A percentile compares a stretch with the other conserved stretches of the same genome.
Evolutionary conservation across 352 stramenopile genomes (phyloP).

Genomic region (Phytophthora ohioensis): DNA sequence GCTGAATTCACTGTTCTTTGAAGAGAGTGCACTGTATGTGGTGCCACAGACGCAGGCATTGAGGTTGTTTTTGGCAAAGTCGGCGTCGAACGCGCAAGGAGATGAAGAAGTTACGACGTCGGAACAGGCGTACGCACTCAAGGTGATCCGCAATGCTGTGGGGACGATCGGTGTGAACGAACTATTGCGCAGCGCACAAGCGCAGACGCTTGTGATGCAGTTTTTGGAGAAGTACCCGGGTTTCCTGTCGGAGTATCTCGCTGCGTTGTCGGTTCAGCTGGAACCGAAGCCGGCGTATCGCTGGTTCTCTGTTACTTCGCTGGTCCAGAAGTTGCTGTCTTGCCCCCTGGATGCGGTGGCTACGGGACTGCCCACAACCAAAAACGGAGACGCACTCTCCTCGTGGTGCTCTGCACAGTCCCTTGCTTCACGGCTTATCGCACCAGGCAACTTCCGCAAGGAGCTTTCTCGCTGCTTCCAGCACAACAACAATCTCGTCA

Average conservation of each 20-base stretch:
- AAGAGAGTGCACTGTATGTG: constrained; percentile 59
- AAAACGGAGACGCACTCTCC: constrained; percentile 21
- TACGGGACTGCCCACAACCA: constrained; percentile 27
- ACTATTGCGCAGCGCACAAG: constrained; percentile 55
- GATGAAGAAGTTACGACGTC: constrained; percentile 44
- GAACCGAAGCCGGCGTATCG: constrained; percentile 79
- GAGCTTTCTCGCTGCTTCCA: constrained; percentile 86
- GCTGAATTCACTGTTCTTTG: constrained; percentile 71
- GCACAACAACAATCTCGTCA: constrained; percentile 74
- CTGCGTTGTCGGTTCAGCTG: constrained; percentile 64
- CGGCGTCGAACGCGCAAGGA: constrained; percentile 11
- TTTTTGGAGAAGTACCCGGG: constrained; percentile 75
- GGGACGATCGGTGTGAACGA: constrained; percentile 73
- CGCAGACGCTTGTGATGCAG: constrained; percentile 61
- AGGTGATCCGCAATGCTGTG: constrained; percentile 76
- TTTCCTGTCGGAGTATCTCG: constrained; percentile 67
- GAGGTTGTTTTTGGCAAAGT: constrained; percentile 59
- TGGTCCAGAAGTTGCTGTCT: constrained; percentile 75
- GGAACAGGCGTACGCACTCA: constrained; percentile 57
- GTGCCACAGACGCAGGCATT: constrained; percentile 53
- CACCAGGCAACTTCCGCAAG: constrained; percentile 77
- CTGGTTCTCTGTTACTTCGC: constrained; percentile 81
- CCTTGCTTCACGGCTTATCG: constrained; percentile 68
- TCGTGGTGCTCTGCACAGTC: constrained; percentile 60
- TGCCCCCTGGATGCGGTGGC: constrained; percentile 56